A percentile compares a stretch with the other conserved stretches of the same genome.
Conservation (phyloP, 1,139 yeast genomes). For the Suhomyces choctaworum region DNA sequence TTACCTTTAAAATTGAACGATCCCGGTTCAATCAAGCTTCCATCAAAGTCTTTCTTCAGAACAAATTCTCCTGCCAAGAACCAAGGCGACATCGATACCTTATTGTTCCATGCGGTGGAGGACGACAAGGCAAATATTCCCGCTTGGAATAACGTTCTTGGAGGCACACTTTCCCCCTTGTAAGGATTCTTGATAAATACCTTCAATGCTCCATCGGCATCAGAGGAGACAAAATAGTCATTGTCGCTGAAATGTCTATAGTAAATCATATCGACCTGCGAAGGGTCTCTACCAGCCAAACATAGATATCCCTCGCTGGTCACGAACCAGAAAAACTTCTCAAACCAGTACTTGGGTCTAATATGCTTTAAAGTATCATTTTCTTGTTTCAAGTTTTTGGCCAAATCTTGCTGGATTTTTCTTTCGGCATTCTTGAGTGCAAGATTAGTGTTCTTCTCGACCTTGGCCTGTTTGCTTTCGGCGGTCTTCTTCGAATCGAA, state of each 20-base stretch:
- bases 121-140: constrained; percentile 82
- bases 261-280: constrained; percentile 83
- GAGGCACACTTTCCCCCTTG: constrained; percentile 64
- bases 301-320: constrained; percentile 87
- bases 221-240: constrained; percentile 76
- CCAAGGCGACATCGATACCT: constrained; percentile 82
- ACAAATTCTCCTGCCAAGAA: constrained; percentile 66
- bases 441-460: constrained; percentile 71
- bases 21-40: constrained; percentile 65
- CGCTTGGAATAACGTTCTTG: constrained; percentile 86
- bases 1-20: constrained; percentile 56
- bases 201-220: constrained; percentile 69
- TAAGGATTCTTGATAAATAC: constrained; percentile 81
- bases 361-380: constrained; percentile 62
- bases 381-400: constrained; percentile 63
- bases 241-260: constrained; percentile 72
- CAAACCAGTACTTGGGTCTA: constrained; percentile 85
- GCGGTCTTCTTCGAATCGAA: constrained; percentile 80
- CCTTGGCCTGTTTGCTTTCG: constrained; percentile 74
- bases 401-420: constrained; percentile 72
- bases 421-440: constrained; percentile 86
- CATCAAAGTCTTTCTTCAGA: constrained; percentile 67
- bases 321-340: constrained; percentile 90
- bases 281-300: constrained; percentile 79
- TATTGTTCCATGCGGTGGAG: constrained; percentile 87